Conservation (phyloP, 1,139 yeast species). For the Yamadazyma kanchanaburiensis region DNA sequence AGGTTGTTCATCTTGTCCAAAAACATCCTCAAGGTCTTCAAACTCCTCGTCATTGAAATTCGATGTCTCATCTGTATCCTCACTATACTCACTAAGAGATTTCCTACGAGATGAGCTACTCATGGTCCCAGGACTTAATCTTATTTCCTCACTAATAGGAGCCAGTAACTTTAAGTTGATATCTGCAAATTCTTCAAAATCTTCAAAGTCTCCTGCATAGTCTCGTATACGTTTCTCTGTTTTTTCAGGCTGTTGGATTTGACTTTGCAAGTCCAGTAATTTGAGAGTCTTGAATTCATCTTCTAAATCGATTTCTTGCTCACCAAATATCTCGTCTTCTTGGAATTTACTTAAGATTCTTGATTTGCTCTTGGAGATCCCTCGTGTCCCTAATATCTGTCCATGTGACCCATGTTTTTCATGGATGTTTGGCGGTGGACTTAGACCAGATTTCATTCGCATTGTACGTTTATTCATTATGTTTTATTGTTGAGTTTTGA, state of each 20-base stretch:
- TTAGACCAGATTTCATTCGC: slow-evolving; percentile 9
- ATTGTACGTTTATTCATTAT: slow-evolving; percentile 7
- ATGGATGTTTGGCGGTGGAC: slow-evolving; percentile 8
- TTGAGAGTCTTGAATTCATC: slow-evolving; percentile 25
- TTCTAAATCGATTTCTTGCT: slow-evolving; percentile 17
- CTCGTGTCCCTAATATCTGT: slow-evolving; percentile 2
- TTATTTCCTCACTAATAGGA: slow-evolving; percentile 4
- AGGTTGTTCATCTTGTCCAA: slow-evolving; percentile 18
- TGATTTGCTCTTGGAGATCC: slow-evolving; percentile 6
- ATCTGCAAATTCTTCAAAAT: slow-evolving; percentile 8
- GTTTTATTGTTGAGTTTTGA: too few relatives aligned
- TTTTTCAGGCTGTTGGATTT: not conserved
- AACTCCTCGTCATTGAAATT: slow-evolving; percentile 41
- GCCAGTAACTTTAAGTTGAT: slow-evolving; percentile 7
- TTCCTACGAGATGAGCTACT: slow-evolving; percentile 13
- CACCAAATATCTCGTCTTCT: slow-evolving; percentile 32
- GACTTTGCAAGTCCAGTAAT: slow-evolving; percentile 14
- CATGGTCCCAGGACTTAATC: slow-evolving; percentile 11
- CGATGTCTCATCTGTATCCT: slow-evolving; percentile 40
- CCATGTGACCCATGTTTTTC: not conserved
- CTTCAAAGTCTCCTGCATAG: slow-evolving; percentile 11
- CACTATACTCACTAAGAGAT: slow-evolving; percentile 35
- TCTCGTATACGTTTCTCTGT: slow-evolving; percentile 6
- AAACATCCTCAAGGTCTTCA: slow-evolving; percentile 39
- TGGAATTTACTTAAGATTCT: slow-evolving; percentile 17